Evolutionary conservation across 2,329 filamentous ascomycete genomes (phyloP).

Genomic region (Calonectria crousiana): DNA sequence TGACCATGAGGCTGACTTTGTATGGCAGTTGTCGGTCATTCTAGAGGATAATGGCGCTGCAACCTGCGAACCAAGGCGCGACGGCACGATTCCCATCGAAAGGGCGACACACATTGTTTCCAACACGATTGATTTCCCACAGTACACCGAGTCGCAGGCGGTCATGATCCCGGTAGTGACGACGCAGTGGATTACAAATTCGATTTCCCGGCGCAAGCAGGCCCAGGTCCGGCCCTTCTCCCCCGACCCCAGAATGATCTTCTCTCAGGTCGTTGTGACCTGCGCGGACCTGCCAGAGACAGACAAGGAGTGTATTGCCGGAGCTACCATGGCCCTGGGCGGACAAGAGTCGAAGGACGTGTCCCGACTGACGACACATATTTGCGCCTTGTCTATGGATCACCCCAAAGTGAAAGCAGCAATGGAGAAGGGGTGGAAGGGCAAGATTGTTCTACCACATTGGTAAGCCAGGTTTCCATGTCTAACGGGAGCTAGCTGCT

Average conservation of each 20-base stretch:
- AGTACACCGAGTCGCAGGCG: slow-evolving; percentile 81
- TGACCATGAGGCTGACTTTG: slow-evolving; percentile 9
- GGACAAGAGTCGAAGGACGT: slow-evolving; percentile 82
- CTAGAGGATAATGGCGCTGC: slow-evolving; percentile 64
- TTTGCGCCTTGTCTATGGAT: slow-evolving; percentile 84
- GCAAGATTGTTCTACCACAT: slow-evolving; percentile 91
- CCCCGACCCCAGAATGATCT: slow-evolving; percentile 90
- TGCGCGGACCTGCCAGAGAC: slow-evolving; percentile 86
- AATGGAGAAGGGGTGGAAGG: slow-evolving; percentile 72
- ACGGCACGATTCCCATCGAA: slow-evolving; percentile 62
- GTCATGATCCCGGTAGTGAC: slow-evolving; percentile 87
- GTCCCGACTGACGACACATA: slow-evolving; percentile 83
- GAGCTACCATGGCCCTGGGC: slow-evolving; percentile 89
- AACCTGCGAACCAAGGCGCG: slow-evolving; percentile 59
- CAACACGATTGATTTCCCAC: slow-evolving; percentile 89
- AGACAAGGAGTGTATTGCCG: slow-evolving; percentile 93
- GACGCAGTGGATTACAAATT: slow-evolving; percentile 82
- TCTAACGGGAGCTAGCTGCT: slow-evolving; percentile 8
- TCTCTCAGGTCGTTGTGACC: slow-evolving; percentile 85
- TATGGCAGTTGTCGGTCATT: slow-evolving; percentile 55
- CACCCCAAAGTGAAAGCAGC: slow-evolving; percentile 78
- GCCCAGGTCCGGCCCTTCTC: slow-evolving; percentile 87
- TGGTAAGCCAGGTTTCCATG: slow-evolving; percentile 68
- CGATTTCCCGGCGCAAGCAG: slow-evolving; percentile 76
- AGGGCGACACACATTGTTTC: slow-evolving; percentile 70